A percentile compares a stretch with the other conserved stretches of the same genome.
Evolutionary conservation across 1,284 basidiomycete species (phyloP).

Genomic region (Neonothopanus nambi): DNA sequence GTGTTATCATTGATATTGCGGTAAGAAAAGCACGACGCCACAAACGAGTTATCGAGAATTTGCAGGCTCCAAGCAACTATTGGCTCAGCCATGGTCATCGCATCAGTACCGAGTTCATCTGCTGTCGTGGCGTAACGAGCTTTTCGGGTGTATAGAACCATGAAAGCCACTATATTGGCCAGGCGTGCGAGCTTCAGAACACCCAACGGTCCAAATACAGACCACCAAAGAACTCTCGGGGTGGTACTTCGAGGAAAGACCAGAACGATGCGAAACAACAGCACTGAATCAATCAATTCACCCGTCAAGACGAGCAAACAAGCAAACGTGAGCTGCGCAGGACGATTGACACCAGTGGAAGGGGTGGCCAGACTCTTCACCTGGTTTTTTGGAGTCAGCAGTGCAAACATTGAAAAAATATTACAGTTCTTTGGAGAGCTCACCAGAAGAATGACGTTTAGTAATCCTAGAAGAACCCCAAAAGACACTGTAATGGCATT

Average conservation of each 20-base stretch:
- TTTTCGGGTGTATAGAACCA: background rate
- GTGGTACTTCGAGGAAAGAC: background rate
- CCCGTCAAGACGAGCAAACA: background rate
- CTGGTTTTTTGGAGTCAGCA: background rate
- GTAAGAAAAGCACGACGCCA: background rate
- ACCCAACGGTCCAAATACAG: background rate
- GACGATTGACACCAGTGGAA: background rate
- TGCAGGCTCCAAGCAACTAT: constrained; percentile 1
- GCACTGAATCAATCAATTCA: background rate
- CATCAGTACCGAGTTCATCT: background rate
- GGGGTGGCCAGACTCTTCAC: background rate
- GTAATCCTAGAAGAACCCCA: background rate
- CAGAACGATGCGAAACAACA: background rate
- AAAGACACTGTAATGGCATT: background rate
- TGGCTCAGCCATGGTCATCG: background rate
- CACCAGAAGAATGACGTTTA: background rate
- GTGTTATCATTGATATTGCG: no score
- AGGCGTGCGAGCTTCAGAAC: background rate
- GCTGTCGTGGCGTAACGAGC: background rate
- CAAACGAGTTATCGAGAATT: background rate
- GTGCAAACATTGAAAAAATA: background rate
- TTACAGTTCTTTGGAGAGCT: background rate
- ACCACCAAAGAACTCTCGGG: background rate
- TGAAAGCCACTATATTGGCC: background rate
- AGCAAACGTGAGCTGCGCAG: background rate